These are phyloP conservation scores for Vitis hybrid DNA, from an alignment of 177 flowering plant species.

Conservation along the genomic window DNA sequence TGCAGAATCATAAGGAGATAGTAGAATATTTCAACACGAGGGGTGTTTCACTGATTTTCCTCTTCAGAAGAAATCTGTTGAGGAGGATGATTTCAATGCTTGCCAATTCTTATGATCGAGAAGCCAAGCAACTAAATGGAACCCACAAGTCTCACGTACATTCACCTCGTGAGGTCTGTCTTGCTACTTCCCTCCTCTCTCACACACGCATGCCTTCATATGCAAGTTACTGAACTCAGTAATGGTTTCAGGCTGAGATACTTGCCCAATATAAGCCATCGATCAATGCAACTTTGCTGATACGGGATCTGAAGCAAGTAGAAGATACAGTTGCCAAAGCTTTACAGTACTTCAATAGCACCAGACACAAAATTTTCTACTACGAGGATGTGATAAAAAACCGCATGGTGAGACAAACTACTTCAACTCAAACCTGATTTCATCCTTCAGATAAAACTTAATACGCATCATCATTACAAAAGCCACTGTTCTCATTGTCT, in stretches of 20 bases:
- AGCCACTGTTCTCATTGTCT: neutral
- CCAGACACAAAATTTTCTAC: constrained; percentile 63
- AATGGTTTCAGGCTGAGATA: constrained; percentile 66
- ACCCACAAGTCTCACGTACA: constrained; percentile 81
- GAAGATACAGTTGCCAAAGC: constrained; percentile 47
- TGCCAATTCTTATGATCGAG: constrained; percentile 63
- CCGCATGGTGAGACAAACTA: constrained; percentile 48
- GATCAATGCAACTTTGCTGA: constrained; percentile 48
- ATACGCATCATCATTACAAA: neutral
- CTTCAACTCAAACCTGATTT: neutral
- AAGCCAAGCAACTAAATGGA: constrained; percentile 57
- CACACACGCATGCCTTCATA: neutral
- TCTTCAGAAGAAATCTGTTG: constrained; percentile 66
- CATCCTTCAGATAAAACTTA: neutral
- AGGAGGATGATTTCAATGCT: constrained; percentile 67
- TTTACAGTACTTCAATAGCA: constrained; percentile 66
- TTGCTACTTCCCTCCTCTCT: neutral
- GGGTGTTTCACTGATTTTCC: constrained; percentile 65
- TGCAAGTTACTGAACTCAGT: neutral
- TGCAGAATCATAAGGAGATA: constrained; percentile 64
- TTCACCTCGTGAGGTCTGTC: constrained; percentile 46
- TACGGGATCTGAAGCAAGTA: constrained; percentile 45
- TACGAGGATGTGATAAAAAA: constrained; percentile 81
- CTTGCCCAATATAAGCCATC: constrained; percentile 73
- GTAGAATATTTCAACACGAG: constrained; percentile 48